Percentiles rank a stretch among this genome's conserved stretches.
Evolutionary conservation across 2,329 filamentous ascomycete genomes (phyloP).

Genomic region (Colletotrichum cereale): DNA sequence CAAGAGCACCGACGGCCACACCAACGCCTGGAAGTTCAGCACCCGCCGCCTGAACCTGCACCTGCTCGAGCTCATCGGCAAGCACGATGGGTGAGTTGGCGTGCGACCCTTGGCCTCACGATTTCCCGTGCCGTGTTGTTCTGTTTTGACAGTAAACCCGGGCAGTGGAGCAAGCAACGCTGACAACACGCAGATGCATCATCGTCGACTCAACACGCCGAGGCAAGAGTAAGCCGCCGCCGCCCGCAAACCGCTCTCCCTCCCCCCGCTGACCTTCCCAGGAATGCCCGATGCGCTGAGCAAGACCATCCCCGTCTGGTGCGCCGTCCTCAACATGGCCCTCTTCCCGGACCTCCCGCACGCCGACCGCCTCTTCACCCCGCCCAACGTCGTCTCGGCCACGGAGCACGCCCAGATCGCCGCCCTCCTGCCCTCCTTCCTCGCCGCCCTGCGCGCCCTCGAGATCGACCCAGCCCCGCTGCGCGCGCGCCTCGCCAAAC

Average conservation of each 20-base stretch:
- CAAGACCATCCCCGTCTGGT: conserved; percentile 96
- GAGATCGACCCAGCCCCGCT: conserved; percentile 69
- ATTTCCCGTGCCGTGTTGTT: background rate
- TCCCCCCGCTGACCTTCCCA: conserved; percentile 47
- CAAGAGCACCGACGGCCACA: conserved; percentile 97
- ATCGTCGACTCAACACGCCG: conserved; percentile 93
- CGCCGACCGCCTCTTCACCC: conserved; percentile 69
- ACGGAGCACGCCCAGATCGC: conserved; percentile 87
- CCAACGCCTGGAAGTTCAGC: conserved; percentile 91
- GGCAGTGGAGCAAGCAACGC: background rate
- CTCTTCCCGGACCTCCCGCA: conserved; percentile 73
- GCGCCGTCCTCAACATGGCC: conserved; percentile 82
- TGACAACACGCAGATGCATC: conserved; percentile 68
- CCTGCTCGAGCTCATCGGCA: conserved; percentile 75
- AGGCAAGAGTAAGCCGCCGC: conserved; percentile 76
- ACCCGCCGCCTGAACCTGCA: conserved; percentile 87
- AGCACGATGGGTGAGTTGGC: conserved; percentile 72
- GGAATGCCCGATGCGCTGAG: conserved; percentile 94
- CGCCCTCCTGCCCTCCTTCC: conserved; percentile 67
- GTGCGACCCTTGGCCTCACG: no score
- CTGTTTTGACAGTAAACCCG: background rate
- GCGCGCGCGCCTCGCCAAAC: conserved; percentile 71
- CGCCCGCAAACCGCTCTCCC: background rate
- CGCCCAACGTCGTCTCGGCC: conserved; percentile 76
- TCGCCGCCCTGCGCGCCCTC: conserved; percentile 65